A percentile compares a stretch with the other conserved stretches of the same genome.
phyloP scores from a whole-genome alignment of 2,329 filamentous ascomycete genomes.

The Aspergillus hortae region DNA sequence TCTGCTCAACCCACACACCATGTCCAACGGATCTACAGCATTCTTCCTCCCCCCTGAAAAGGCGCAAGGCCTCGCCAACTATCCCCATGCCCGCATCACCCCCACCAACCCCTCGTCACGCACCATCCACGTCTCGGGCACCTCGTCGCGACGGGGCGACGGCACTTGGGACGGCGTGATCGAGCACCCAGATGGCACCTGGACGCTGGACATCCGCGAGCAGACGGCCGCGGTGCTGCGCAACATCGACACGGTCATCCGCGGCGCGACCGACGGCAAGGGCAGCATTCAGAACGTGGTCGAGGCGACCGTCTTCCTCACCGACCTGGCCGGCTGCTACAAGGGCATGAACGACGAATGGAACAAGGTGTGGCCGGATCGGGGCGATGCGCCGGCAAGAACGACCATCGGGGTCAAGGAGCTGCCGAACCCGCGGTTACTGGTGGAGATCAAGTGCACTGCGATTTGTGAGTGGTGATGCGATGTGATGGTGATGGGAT shows the following conservation, averaged over 20 bases:
- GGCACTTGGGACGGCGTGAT: slow-evolving; percentile 38
- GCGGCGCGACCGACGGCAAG: slow-evolving; percentile 34
- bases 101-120: slow-evolving; percentile 24
- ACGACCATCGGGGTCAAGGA: slow-evolving; percentile 21
- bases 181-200: slow-evolving; percentile 33
- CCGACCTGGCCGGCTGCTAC: slow-evolving; percentile 41
- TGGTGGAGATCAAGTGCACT: slow-evolving; percentile 23
- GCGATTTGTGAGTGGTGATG: slow-evolving; percentile 55
- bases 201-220: slow-evolving; percentile 32
- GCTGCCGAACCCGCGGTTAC: slow-evolving; percentile 16
- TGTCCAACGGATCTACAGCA: slow-evolving; percentile 24
- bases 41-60: slow-evolving; percentile 30
- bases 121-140: slow-evolving; percentile 43
- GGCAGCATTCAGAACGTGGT: slow-evolving; percentile 37
- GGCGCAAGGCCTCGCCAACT: slow-evolving; percentile 30
- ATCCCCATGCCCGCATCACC: slow-evolving; percentile 36
- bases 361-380: slow-evolving; percentile 41
- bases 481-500: slow-evolving; percentile 55
- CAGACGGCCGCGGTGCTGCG: slow-evolving; percentile 40
- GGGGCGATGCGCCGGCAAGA: slow-evolving; percentile 34
- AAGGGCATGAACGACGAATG: slow-evolving; percentile 46
- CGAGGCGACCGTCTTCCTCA: slow-evolving; percentile 41
- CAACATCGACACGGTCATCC: slow-evolving; percentile 39
- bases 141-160: slow-evolving; percentile 34
- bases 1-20: background rate